Evolutionary conservation across 2,329 filamentous ascomycete species (phyloP).

Genomic region (Hypoxylon sp.): DNA sequence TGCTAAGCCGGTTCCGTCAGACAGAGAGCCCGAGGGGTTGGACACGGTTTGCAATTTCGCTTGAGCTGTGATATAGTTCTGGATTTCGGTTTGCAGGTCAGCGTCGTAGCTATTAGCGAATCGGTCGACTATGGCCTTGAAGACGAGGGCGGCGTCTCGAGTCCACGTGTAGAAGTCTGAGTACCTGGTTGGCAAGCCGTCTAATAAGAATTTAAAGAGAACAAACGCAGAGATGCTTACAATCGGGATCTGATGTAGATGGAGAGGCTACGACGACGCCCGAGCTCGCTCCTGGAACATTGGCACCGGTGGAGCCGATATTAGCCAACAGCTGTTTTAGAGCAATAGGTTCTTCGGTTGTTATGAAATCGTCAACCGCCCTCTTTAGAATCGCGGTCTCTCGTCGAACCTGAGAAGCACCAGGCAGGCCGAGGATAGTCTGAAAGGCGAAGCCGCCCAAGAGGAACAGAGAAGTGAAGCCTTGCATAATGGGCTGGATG

Average conservation of each 20-base stretch:
- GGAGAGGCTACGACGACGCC: conserved; percentile 71
- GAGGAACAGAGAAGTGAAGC: conserved; percentile 63
- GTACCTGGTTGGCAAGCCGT: conserved; percentile 27
- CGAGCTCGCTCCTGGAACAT: conserved; percentile 59
- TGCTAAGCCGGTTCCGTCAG: conserved; percentile 68
- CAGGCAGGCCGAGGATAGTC: conserved; percentile 62
- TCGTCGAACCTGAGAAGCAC: conserved; percentile 49
- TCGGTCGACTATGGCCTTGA: conserved; percentile 76
- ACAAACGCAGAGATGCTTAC: conserved; percentile 55
- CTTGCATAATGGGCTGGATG: conserved; percentile 62
- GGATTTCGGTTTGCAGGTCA: conserved; percentile 69
- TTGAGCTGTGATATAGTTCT: conserved; percentile 77
- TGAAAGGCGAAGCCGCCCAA: conserved; percentile 66
- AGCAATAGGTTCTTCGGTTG: conserved; percentile 64
- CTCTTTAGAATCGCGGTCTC: conserved; percentile 59
- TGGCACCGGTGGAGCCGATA: conserved; percentile 67
- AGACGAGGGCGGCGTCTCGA: conserved; percentile 76
- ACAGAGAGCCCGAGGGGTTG: conserved; percentile 74
- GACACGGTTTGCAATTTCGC: conserved; percentile 73
- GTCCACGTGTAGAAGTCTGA: conserved; percentile 85
- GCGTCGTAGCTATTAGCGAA: conserved; percentile 71
- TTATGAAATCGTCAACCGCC: conserved; percentile 66
- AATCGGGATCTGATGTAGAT: conserved; percentile 65
- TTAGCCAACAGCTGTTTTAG: conserved; percentile 68
- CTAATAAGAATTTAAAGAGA: neutral